Evolutionary conservation across 139 green algal species (phyloP).

Genomic region (Chlamydomonas eustigma): DNA sequence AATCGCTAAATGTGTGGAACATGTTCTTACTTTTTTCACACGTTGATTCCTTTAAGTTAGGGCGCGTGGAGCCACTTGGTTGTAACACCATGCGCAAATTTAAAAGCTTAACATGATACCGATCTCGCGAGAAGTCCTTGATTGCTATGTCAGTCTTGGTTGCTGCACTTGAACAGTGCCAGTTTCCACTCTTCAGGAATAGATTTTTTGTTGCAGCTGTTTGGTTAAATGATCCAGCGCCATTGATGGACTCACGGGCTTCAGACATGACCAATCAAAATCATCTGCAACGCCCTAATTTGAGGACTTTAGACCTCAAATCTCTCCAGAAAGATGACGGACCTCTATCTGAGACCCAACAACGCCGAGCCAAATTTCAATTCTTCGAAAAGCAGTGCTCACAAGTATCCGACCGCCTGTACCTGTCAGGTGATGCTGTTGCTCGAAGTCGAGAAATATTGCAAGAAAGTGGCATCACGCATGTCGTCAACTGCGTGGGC

Average conservation of each 20-base stretch:
- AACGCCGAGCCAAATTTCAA: conserved; percentile 64
- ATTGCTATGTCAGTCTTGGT: neutral
- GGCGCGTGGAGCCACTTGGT: too few relatives aligned
- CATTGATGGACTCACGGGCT: neutral
- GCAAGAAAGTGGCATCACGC: conserved; percentile 72
- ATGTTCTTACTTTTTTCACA: too few relatives aligned
- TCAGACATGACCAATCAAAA: neutral
- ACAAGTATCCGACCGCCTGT: conserved; percentile 63
- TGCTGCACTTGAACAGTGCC: neutral
- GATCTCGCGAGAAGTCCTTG: too few relatives aligned
- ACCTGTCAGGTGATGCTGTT: conserved; percentile 78
- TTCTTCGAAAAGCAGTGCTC: conserved; percentile 72
- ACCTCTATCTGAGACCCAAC: conserved; percentile 54
- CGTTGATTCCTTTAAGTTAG: too few relatives aligned
- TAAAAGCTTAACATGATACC: too few relatives aligned
- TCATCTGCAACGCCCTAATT: neutral
- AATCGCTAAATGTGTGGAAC: too few relatives aligned
- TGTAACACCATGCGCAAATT: too few relatives aligned
- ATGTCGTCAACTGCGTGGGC: conserved; percentile 96
- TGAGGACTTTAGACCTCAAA: conserved; percentile 4
- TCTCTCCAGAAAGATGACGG: conserved; percentile 40
- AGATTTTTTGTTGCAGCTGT: conserved; percentile 7
- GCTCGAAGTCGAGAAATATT: conserved; percentile 71
- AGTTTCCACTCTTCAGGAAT: conserved; percentile 10
- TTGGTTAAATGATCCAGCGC: neutral